Conservation (phyloP, 108 stramenopile genomes). For the Cyclotella choctawhatcheeana region DNA sequence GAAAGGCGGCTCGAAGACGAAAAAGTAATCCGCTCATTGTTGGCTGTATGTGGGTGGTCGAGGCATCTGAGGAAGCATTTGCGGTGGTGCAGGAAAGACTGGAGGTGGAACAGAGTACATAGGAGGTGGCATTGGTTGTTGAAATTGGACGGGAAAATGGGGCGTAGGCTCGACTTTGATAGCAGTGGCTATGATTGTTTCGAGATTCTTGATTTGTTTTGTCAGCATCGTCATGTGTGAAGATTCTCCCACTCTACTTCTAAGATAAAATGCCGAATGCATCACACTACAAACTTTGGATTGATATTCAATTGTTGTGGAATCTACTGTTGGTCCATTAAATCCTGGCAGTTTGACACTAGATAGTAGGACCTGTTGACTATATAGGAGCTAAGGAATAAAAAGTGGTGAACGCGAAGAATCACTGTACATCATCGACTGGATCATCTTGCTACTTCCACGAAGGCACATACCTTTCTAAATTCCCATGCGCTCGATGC, state of each 20-base stretch:
- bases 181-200: slow-evolving; percentile 36
- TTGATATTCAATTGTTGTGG: slow-evolving; percentile 58
- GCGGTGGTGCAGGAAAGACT: slow-evolving; percentile 22
- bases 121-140: slow-evolving; percentile 23
- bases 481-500: slow-evolving; percentile 76
- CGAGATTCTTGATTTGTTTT: slow-evolving; percentile 66
- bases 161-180: slow-evolving; percentile 18
- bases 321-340: slow-evolving; percentile 82
- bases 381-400: slow-evolving; percentile 58
- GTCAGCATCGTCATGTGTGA: slow-evolving; percentile 73
- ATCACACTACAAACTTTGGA: slow-evolving; percentile 78
- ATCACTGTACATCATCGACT: neutral
- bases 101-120: slow-evolving; percentile 31
- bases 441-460: neutral
- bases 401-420: neutral
- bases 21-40: slow-evolving; percentile 16
- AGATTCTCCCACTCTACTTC: slow-evolving; percentile 69
- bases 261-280: slow-evolving; percentile 87
- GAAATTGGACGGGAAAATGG: slow-evolving; percentile 15
- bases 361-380: slow-evolving; percentile 71
- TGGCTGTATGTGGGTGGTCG: slow-evolving; percentile 25
- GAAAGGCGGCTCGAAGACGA: slow-evolving; percentile 30
- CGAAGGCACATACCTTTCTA: slow-evolving; percentile 39
- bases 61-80: slow-evolving; percentile 28
- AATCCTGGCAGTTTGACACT: slow-evolving; percentile 77